Evolutionary conservation across 768 basidiomycete genomes (phyloP).

Genomic region (Zangia roseola): DNA sequence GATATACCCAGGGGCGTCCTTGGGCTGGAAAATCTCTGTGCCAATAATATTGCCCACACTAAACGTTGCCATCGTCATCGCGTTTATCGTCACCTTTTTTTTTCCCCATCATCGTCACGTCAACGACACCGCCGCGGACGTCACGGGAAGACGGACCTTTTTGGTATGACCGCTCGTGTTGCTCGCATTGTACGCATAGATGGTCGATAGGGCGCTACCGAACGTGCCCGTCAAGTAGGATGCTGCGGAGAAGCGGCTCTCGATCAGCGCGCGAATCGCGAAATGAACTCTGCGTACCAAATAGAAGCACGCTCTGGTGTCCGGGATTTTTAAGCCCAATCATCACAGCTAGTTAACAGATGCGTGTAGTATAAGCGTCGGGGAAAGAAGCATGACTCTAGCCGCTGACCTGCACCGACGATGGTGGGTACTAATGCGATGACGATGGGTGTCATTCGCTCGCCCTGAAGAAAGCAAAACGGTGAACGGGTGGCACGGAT

Average conservation of each 20-base stretch:
- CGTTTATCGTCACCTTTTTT: conserved; percentile 52
- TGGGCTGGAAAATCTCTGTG: conserved; percentile 59
- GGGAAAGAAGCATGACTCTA: not conserved
- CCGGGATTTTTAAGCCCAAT: conserved; percentile 51
- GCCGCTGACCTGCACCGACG: conserved; percentile 45
- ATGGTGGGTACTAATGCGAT: conserved; percentile 59
- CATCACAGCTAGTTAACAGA: conserved; percentile 39
- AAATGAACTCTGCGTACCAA: conserved; percentile 38
- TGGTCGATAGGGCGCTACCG: conserved; percentile 54
- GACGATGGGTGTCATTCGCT: conserved; percentile 61
- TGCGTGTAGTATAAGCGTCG: not conserved
- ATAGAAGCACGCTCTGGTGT: conserved; percentile 52
- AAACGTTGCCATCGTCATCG: conserved; percentile 56
- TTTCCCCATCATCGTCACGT: not conserved
- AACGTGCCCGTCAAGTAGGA: conserved; percentile 54
- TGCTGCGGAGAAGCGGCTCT: conserved; percentile 28
- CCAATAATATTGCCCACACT: conserved; percentile 62
- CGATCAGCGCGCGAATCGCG: not conserved
- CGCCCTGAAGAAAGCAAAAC: conserved; percentile 35
- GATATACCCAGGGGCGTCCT: conserved; percentile 60
- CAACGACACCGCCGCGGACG: not conserved
- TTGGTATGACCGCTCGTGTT: conserved; percentile 68
- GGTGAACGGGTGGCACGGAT: not conserved
- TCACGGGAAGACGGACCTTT: conserved; percentile 37
- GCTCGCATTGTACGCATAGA: conserved; percentile 65